A percentile compares a stretch with the other conserved stretches of the same genome.
phyloP scores from a whole-genome alignment of 768 basidiomycete genomes.

The Artomyces pyxidatus region DNA sequence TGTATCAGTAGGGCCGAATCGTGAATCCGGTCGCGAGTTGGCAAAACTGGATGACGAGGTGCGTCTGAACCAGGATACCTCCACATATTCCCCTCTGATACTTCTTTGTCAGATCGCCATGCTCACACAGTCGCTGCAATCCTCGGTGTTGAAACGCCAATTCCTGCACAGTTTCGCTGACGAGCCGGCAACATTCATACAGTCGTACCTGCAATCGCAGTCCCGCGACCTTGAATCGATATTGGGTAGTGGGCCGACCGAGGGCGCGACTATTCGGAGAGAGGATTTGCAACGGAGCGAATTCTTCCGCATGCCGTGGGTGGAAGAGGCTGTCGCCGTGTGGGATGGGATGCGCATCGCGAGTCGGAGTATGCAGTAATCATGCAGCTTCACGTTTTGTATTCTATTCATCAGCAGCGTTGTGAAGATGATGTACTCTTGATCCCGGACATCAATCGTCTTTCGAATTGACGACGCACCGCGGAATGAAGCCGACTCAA shows the following conservation, averaged over 20 bases:
- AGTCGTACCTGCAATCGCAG: constrained; percentile 88
- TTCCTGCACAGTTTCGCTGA: constrained; percentile 79
- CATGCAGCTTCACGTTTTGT: too few relatives aligned
- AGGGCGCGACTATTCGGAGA: constrained; percentile 71
- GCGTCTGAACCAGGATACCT: neutral
- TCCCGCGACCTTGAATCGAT: constrained; percentile 85
- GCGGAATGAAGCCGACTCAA: too few relatives aligned
- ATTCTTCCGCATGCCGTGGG: constrained; percentile 90
- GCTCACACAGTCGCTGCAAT: constrained; percentile 77
- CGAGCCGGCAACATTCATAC: constrained; percentile 74
- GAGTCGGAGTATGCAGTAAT: neutral
- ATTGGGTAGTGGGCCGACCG: constrained; percentile 79
- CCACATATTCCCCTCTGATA: neutral
- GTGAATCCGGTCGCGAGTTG: constrained; percentile 62
- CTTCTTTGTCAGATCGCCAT: constrained; percentile 56
- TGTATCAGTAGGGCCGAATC: constrained; percentile 58
- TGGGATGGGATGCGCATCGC: constrained; percentile 1
- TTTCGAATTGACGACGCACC: too few relatives aligned
- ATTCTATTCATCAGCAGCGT: too few relatives aligned
- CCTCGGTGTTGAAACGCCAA: constrained; percentile 77
- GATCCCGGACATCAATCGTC: too few relatives aligned
- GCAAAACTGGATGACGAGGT: constrained; percentile 86
- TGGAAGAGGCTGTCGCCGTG: constrained; percentile 36
- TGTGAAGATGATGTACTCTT: too few relatives aligned
- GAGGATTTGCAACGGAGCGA: constrained; percentile 86